Evolutionary conservation across 805 yeast genomes (phyloP).

Genomic region (Kazachstania taianensis): DNA sequence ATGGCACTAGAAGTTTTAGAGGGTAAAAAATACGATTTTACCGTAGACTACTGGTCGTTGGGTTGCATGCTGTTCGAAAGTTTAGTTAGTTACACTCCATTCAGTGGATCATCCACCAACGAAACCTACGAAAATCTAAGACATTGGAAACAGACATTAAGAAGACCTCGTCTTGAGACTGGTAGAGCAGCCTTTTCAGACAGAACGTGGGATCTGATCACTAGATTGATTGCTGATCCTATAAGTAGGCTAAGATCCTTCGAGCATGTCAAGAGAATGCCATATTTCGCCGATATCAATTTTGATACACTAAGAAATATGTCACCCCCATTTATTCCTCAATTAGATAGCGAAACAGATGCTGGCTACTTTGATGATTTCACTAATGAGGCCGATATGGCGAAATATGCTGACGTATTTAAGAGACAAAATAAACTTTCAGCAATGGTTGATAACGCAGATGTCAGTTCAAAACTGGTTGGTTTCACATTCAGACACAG

Average conservation of each 20-base stretch:
- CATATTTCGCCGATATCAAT: conserved; percentile 76
- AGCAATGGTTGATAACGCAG: conserved; percentile 46
- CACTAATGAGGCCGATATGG: conserved; percentile 93
- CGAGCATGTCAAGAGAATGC: conserved; percentile 68
- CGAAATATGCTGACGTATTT: conserved; percentile 92
- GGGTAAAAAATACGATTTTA: conserved; percentile 87
- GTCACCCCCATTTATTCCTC: conserved; percentile 94
- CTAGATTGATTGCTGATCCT: conserved; percentile 71
- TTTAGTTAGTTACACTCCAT: conserved; percentile 94
- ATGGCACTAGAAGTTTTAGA: conserved; percentile 97
- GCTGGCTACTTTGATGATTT: conserved; percentile 99
- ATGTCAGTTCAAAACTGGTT: conserved; percentile 64
- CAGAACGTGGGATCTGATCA: conserved; percentile 87
- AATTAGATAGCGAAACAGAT: conserved; percentile 91
- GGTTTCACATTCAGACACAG: conserved; percentile 94
- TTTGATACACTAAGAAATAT: conserved; percentile 60
- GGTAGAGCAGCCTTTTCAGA: conserved; percentile 90
- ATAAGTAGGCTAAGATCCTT: conserved; percentile 64
- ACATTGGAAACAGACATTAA: conserved; percentile 80
- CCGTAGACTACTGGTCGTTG: conserved; percentile 97
- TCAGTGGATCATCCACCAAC: conserved; percentile 85
- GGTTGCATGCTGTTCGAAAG: conserved; percentile 97
- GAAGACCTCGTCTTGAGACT: conserved; percentile 85
- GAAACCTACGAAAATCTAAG: conserved; percentile 91
- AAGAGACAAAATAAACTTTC: conserved; percentile 83